A percentile compares a stretch with the other conserved stretches of the same genome.
These are phyloP conservation scores for Cruciata laevipes DNA, from an alignment of 257 asterid species.

Conservation along the genomic window DNA sequence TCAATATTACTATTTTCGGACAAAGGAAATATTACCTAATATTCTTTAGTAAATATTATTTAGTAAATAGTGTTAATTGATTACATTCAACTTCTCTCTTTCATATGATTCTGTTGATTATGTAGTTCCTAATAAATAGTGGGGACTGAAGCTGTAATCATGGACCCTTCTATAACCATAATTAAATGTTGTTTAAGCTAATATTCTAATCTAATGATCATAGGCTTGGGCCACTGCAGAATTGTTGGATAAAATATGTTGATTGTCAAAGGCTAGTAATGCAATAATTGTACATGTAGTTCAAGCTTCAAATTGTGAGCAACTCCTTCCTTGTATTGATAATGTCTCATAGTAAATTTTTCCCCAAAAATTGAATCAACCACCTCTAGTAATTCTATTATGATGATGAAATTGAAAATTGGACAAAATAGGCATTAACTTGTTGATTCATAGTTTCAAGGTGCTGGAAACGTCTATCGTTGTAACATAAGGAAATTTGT, in stretches of 20 bases:
- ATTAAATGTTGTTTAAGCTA: neutral
- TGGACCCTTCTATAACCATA: neutral
- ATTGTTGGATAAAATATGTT: neutral
- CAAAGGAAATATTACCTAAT: no score
- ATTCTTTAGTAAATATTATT: no score
- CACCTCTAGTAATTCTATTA: neutral
- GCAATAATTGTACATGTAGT: conserved; percentile 8
- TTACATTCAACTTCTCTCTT: neutral
- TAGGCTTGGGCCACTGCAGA: conserved; percentile 11
- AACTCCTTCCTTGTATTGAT: neutral
- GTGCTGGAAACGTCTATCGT: no score
- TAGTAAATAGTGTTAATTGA: neutral
- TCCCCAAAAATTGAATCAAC: neutral
- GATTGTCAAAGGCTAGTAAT: neutral
- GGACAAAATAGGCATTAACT: no score
- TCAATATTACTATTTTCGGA: no score
- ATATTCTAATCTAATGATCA: neutral
- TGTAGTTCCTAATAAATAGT: neutral
- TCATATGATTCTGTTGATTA: neutral
- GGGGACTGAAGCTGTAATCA: neutral
- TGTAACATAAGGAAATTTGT: no score
- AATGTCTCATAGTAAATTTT: neutral
- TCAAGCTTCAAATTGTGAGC: neutral
- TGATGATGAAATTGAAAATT: neutral
- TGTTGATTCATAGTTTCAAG: no score